Evolutionary conservation across 75 land plant species (phyloP), one percentile per base, ranked within the genome.

Genomic region (Ceratopteris richardii): DNA sequence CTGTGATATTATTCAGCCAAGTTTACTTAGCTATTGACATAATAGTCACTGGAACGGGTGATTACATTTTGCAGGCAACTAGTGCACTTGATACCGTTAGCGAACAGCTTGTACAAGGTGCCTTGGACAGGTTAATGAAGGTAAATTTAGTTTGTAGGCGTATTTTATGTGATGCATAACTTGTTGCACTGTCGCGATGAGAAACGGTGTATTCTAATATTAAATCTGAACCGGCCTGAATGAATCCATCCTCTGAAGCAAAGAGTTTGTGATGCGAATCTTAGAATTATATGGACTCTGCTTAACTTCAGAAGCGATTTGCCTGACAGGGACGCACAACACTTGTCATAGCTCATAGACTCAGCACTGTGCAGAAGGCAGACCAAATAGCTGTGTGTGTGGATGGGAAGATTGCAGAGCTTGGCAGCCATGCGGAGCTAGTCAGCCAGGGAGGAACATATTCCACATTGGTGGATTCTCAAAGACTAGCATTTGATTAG

Each of bases 341-440:
- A 19, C 56, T 95, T 69, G 97, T 95, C 62, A 95, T 95, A 56
- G 99, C 99, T 48, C 99, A 95, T 51, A 71, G 96, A 51, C 73
- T 95, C 65, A 95, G 99, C 76, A 95, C 99, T 10, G 99, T 95
- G 60, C 99, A 95, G 66, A 82, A 80, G 60, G 96, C 99, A 9
- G 28, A 86, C 62, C 92, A 84, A 60, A 95, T 95, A 59, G 99
- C 96, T 30, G 66, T 95, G 9, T 82, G 90, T 66, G 75, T 80
- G 27, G 76, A 76, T 51, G 99, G 99, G 7, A 71, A 42, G 42
- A 75, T 95, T 36, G 61, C 66, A 31, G 99, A 95, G 53, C 65
- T 83, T 3, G 99, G 99, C 7, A 82, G 77, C 19, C 99, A 95
- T 62, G 71, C 66, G 3, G 88, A 95, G 62, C 61, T 95, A 18